Evolutionary conservation across 2,329 filamentous ascomycete genomes (phyloP).

Genomic region (Aspergillus costaricaensis): DNA sequence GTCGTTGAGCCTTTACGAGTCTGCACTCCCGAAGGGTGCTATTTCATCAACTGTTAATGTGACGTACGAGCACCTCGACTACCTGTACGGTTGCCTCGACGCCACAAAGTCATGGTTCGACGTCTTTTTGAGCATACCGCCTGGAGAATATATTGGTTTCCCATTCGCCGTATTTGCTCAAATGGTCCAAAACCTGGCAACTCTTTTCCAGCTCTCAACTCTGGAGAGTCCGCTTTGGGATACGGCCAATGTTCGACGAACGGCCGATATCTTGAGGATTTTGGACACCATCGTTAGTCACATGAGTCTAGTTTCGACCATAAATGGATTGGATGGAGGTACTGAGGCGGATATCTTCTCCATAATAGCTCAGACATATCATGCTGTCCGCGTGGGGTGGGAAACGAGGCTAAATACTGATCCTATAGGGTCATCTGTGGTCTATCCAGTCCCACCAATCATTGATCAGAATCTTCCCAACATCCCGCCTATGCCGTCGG

Average conservation of each 20-base stretch:
- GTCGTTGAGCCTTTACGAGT: slow-evolving; percentile 9
- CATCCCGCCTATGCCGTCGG: neutral
- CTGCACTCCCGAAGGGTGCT: neutral
- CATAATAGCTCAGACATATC: slow-evolving; percentile 8
- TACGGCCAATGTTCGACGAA: slow-evolving; percentile 6
- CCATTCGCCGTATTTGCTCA: slow-evolving; percentile 7
- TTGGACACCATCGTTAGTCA: slow-evolving; percentile 4
- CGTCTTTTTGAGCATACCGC: slow-evolving; percentile 9
- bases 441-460: neutral
- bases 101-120: slow-evolving; percentile 17
- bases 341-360: slow-evolving; percentile 10
- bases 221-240: slow-evolving; percentile 11
- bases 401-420: slow-evolving; percentile 3
- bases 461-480: neutral
- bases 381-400: slow-evolving; percentile 10
- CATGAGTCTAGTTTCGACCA: slow-evolving; percentile 5
- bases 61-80: slow-evolving; percentile 2
- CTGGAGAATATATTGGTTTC: slow-evolving; percentile 5
- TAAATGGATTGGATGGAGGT: slow-evolving; percentile 5
- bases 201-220: slow-evolving; percentile 11
- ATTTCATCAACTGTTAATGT: neutral
- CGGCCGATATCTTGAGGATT: slow-evolving; percentile 5
- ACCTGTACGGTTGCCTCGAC: slow-evolving; percentile 12
- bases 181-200: slow-evolving; percentile 13
- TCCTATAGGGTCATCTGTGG: neutral